A percentile compares a stretch with the other conserved stretches of the same genome.
These are phyloP conservation scores for Roridomyces roridus DNA, from an alignment of 768 basidiomycete genomes.

Conservation along the genomic window DNA sequence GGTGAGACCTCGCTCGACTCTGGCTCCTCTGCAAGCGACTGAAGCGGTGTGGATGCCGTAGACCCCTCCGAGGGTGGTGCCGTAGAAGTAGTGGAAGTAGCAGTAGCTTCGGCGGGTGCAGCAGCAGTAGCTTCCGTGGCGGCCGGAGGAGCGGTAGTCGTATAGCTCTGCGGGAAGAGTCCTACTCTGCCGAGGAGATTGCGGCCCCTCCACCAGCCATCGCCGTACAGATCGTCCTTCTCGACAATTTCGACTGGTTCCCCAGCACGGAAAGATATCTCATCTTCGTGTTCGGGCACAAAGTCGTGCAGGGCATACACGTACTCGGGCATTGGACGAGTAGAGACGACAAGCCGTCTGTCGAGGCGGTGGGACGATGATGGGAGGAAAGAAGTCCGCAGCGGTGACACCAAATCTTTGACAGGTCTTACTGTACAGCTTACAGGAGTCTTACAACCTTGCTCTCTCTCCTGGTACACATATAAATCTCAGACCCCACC, in stretches of 20 bases:
- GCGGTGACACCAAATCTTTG: no score
- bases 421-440: no score
- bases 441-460: neutral
- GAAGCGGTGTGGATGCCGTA: constrained; percentile 31
- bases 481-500: constrained; percentile 68
- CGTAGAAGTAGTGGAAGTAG: constrained; percentile 32
- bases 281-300: constrained; percentile 91
- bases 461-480: constrained; percentile 64
- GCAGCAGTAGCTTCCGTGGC: constrained; percentile 29
- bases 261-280: constrained; percentile 83
- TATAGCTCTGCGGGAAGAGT: constrained; percentile 91
- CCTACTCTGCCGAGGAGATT: constrained; percentile 85
- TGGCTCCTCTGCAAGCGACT: constrained; percentile 54
- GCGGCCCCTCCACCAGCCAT: constrained; percentile 98
- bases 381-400: no score
- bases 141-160: constrained; percentile 62
- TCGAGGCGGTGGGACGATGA: neutral
- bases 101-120: neutral
- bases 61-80: constrained; percentile 26
- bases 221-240: constrained; percentile 90
- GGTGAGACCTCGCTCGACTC: constrained; percentile 42
- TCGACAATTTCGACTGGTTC: constrained; percentile 91
- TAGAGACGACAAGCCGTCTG: neutral
- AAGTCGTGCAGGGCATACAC: constrained; percentile 92
- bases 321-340: constrained; percentile 72